Percentiles rank a stretch among this genome's conserved stretches.
Evolutionary conservation across 176 grass and related monocot species (phyloP).

Genomic region (Cenchrus americanus): DNA sequence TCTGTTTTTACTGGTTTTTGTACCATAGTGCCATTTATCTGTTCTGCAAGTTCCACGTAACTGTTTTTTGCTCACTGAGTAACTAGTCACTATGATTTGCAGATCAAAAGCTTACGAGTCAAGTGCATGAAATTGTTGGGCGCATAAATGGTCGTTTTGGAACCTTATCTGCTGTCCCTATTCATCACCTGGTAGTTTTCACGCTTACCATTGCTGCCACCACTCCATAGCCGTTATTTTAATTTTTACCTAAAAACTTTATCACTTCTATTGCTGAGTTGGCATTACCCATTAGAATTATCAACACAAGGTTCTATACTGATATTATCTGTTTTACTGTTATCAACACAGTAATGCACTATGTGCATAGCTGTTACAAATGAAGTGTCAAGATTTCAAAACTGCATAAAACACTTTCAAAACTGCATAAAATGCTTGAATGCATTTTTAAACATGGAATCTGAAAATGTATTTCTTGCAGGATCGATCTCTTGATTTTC

Average conservation of each 20-base stretch:
- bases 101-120: slow-evolving; percentile 99
- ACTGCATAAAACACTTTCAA: not conserved
- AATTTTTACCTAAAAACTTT: not conserved
- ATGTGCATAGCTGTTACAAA: too few relatives aligned
- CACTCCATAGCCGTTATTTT: not conserved
- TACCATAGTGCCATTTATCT: not conserved
- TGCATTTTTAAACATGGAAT: not conserved
- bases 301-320: not conserved
- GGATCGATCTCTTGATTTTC: slow-evolving; percentile 98
- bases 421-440: not conserved
- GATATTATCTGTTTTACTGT: not conserved
- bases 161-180: slow-evolving; percentile 94
- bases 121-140: slow-evolving; percentile 99
- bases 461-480: slow-evolving; percentile 58
- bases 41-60: not conserved
- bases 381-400: not conserved
- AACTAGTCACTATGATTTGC: slow-evolving; percentile 36
- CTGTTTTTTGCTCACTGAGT: slow-evolving; percentile 2
- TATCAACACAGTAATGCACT: too few relatives aligned
- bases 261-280: not conserved
- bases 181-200: slow-evolving; percentile 88
- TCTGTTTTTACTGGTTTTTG: not conserved
- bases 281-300: not conserved
- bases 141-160: slow-evolving; percentile 99
- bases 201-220: not conserved